Evolutionary conservation across 345 rosid genomes (phyloP).

Genomic region (Syzygium grande): DNA sequence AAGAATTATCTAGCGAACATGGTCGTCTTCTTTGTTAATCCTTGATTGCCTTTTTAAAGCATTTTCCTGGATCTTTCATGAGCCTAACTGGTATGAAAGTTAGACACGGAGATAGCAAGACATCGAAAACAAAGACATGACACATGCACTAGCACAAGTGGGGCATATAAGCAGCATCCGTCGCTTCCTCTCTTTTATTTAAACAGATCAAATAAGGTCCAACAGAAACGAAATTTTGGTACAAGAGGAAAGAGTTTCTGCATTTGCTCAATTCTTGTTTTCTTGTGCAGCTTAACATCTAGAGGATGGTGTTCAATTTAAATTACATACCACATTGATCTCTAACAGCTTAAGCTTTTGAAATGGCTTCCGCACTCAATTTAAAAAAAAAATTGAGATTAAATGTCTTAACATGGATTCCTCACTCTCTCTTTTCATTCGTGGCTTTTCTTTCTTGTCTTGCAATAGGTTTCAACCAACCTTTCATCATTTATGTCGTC

Average conservation of each 20-base stretch:
- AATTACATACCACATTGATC: too few relatives aligned
- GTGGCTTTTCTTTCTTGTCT: background rate
- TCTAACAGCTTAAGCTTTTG: too few relatives aligned
- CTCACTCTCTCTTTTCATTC: background rate
- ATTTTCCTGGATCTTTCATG: background rate
- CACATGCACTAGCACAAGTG: background rate
- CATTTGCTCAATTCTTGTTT: too few relatives aligned
- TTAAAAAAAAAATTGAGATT: background rate
- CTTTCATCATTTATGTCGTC: background rate
- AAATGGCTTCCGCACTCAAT: too few relatives aligned
- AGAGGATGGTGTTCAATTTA: too few relatives aligned
- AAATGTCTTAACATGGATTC: too few relatives aligned
- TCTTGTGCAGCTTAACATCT: too few relatives aligned
- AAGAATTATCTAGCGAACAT: background rate
- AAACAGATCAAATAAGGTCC: too few relatives aligned
- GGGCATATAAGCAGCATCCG: too few relatives aligned
- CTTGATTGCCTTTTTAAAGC: background rate
- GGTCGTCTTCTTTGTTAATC: background rate
- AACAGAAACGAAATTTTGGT: too few relatives aligned
- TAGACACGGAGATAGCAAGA: background rate
- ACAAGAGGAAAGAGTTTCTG: too few relatives aligned
- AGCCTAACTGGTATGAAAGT: background rate
- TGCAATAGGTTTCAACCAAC: background rate
- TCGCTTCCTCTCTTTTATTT: too few relatives aligned
- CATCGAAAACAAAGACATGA: background rate